phyloP scores from a whole-genome alignment of 768 basidiomycete species.

The Neoboletus magnificus region DNA sequence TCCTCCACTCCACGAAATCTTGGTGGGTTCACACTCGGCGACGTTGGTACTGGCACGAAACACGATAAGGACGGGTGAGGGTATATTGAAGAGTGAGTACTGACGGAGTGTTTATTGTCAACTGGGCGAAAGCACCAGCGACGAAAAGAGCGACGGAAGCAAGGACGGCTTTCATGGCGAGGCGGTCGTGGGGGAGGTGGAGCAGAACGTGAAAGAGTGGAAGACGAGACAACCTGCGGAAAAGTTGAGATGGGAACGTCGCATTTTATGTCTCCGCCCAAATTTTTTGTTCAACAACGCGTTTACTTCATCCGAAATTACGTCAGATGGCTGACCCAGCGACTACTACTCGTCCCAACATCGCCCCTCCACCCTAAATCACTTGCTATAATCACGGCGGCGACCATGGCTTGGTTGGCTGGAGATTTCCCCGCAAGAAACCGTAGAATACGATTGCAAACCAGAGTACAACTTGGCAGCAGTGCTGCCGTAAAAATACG shows the following conservation, averaged over 20 bases:
- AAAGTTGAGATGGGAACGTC: slow-evolving; percentile 13
- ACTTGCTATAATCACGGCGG: slow-evolving; percentile 14
- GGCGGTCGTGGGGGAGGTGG: slow-evolving; percentile 5
- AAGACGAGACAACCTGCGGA: slow-evolving; percentile 15
- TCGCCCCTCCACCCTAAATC: not conserved
- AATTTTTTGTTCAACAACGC: slow-evolving; percentile 10
- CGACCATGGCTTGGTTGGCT: not conserved
- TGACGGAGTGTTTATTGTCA: slow-evolving; percentile 71
- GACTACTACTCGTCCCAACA: not conserved
- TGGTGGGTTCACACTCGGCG: slow-evolving; percentile 56
- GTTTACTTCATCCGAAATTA: slow-evolving; percentile 10
- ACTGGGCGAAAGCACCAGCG: slow-evolving; percentile 44
- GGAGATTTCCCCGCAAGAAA: not conserved
- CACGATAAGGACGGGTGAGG: not conserved
- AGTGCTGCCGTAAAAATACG: slow-evolving; percentile 9
- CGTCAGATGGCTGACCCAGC: not conserved
- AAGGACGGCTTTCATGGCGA: slow-evolving; percentile 47
- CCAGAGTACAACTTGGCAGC: not conserved
- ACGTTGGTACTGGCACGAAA: slow-evolving; percentile 38
- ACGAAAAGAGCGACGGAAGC: slow-evolving; percentile 42
- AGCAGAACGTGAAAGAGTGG: not conserved
- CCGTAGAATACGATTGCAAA: not conserved
- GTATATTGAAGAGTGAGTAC: slow-evolving; percentile 24
- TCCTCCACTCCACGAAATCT: slow-evolving; percentile 57
- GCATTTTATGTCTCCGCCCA: slow-evolving; percentile 34